phyloP scores from a whole-genome alignment of 345 rosid genomes.

The Eucalyptus camaldulensis region DNA sequence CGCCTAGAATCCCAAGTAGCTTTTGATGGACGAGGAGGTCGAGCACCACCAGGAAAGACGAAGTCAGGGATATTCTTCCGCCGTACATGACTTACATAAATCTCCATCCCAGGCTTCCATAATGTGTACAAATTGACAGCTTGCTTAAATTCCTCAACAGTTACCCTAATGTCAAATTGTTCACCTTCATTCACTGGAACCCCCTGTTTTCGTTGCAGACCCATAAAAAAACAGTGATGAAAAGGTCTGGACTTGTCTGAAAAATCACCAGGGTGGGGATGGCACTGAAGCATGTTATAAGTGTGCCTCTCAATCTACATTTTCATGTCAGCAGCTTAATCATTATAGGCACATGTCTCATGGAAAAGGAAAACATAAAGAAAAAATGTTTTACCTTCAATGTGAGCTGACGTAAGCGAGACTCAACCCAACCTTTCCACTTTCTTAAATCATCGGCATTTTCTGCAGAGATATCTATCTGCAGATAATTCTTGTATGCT shows the following conservation, averaged over 20 bases:
- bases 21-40: slow-evolving; percentile 56
- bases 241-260: slow-evolving; percentile 59
- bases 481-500: slow-evolving; percentile 86
- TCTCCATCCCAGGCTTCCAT: slow-evolving; percentile 85
- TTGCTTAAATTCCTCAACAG: slow-evolving; percentile 80
- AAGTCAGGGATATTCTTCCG: slow-evolving; percentile 63
- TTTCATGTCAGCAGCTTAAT: slow-evolving; percentile 5
- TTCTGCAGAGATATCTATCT: slow-evolving; percentile 71
- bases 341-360: neutral
- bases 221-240: slow-evolving; percentile 81
- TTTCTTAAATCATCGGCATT: slow-evolving; percentile 76
- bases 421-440: slow-evolving; percentile 99
- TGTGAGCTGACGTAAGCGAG: slow-evolving; percentile 91
- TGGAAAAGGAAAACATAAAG: neutral
- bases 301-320: slow-evolving; percentile 86
- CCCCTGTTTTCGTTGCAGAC: slow-evolving; percentile 92
- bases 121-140: slow-evolving; percentile 45
- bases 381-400: slow-evolving; percentile 45
- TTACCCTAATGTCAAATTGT: slow-evolving; percentile 80
- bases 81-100: slow-evolving; percentile 59
- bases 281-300: slow-evolving; percentile 80
- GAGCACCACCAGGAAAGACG: slow-evolving; percentile 81
- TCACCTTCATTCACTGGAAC: slow-evolving; percentile 62
- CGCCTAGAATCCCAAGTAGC: slow-evolving; percentile 65
- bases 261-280: slow-evolving; percentile 87